Percentiles rank a stretch among this genome's conserved stretches.
Conservation (phyloP, 306 rosid species). For the Glycine soja region DNA sequence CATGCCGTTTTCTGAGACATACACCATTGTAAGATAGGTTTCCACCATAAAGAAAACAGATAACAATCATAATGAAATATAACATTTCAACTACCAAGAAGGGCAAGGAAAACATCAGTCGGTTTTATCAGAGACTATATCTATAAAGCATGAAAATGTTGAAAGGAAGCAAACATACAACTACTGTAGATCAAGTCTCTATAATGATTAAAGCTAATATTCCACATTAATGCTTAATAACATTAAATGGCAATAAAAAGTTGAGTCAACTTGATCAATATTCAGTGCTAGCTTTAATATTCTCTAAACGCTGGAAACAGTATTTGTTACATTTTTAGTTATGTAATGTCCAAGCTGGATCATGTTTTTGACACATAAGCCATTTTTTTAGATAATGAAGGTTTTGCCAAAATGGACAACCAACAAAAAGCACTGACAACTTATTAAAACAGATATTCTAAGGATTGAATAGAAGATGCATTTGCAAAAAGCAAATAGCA, state of each 20-base stretch:
- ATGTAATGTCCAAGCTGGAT: too few relatives aligned
- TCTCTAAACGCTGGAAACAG: constrained; percentile 13
- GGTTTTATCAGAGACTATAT: constrained; percentile 30
- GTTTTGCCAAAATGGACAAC: constrained; percentile 3
- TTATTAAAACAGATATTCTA: not conserved
- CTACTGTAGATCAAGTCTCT: constrained; percentile 12
- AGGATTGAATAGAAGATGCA: not conserved
- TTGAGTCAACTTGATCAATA: constrained; percentile 16
- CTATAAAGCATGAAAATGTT: constrained; percentile 34
- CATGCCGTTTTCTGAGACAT: constrained; percentile 78
- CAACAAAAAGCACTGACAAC: not conserved
- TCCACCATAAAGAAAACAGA: constrained; percentile 19
- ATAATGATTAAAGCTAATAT: constrained; percentile 21
- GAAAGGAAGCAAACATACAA: constrained; percentile 11
- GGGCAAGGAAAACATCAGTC: constrained; percentile 35
- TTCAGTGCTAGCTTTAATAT: constrained; percentile 16
- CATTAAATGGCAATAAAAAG: not conserved
- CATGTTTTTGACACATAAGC: too few relatives aligned
- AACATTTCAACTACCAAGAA: constrained; percentile 33
- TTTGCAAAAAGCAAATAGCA: constrained; percentile 8
- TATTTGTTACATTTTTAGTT: constrained; percentile 3
- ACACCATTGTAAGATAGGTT: constrained; percentile 39
- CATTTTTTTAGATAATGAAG: not conserved
- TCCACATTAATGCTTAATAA: constrained; percentile 2
- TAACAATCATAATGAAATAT: constrained; percentile 19